Base-by-base conservation (phyloP, 768 basidiomycete species). In the Tulasnella sp. region DNA sequence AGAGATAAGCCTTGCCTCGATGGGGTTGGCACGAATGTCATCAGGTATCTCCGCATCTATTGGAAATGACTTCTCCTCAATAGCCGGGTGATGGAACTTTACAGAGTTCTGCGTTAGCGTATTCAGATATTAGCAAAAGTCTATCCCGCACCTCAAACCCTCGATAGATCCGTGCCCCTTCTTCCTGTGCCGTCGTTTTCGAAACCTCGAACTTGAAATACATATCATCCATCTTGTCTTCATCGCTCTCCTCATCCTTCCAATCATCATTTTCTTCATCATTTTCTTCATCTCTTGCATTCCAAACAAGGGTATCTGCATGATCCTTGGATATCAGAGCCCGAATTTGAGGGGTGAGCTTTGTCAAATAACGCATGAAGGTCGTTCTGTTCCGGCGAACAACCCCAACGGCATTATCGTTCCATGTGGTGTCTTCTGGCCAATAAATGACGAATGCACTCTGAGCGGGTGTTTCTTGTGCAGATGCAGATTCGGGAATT, bases 301-400 rank as follows among this genome's bases (percentile, higher is more conserved):
- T 51, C 71, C 71, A 78, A 3, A 76, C 59, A 37, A 79, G 63
- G 2, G 67, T 60, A 33, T 62, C 56, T 0, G 72, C 65, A 41
- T 78, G 71, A 13, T 71, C 68, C 0, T 69, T 57, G 4, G 77
- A 75, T 16, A 79, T 60, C 31, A 79, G 58, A 27, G 71, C 72
- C 0, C 72, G 58, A 1, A 74, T 58, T 59, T 79, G 79, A 54
- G 79, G 76, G 15, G 72, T 63, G 35, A 79, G 67, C 62, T 77
- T 77, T 2, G 69, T 76, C 41, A 51, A 62, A 33, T 61, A 75
- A 78, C 78, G 63, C 75, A 79, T 78, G 55, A 79, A 80, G 0
- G 76, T 75, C 1, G 72, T 64, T 6, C 78, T 67, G 62, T 78
- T 79, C 2, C 72, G 68, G 25, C 66, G 58, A 42, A 74, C 67